Evolutionary conservation across 1,284 basidiomycete genomes (phyloP).

Genomic region (Tilletiaria anomala): DNA sequence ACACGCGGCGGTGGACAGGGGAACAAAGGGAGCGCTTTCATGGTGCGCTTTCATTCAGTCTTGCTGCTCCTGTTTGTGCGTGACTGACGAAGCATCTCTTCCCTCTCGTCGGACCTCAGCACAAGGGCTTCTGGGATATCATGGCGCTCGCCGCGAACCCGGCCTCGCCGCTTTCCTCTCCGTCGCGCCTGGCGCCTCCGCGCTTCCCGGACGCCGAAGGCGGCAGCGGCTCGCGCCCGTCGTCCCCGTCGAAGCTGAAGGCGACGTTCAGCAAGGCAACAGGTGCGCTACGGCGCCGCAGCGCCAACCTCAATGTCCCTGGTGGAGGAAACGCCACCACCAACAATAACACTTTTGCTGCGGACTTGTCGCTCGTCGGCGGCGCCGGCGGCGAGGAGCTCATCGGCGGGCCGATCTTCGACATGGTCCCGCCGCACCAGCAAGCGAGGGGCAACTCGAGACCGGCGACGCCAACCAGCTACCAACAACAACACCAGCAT

Average conservation of each 20-base stretch:
- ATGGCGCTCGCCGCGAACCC: conserved; percentile 28
- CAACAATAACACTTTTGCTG: no score
- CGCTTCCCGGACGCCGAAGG: background rate
- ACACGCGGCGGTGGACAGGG: no score
- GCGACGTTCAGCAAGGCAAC: conserved; percentile 22
- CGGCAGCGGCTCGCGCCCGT: background rate
- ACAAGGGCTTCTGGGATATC: conserved; percentile 35
- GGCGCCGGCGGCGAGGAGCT: no score
- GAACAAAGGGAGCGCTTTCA: no score
- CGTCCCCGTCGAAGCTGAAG: conserved; percentile 11
- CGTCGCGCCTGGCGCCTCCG: background rate
- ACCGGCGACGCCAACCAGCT: background rate
- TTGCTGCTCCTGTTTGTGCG: no score
- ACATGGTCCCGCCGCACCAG: conserved; percentile 15
- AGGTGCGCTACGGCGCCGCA: conserved; percentile 11
- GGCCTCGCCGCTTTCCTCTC: conserved; percentile 1
- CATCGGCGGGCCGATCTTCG: no score
- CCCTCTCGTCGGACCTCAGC: no score
- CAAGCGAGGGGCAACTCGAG: no score
- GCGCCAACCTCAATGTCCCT: no score
- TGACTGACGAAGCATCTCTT: no score
- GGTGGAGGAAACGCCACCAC: background rate
- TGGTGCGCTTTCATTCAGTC: no score
- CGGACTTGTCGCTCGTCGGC: no score
- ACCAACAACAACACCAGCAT: background rate